These are phyloP conservation scores for Dichotomopilus funicola DNA, from an alignment of 2,329 filamentous ascomycete species.

Conservation along the genomic window DNA sequence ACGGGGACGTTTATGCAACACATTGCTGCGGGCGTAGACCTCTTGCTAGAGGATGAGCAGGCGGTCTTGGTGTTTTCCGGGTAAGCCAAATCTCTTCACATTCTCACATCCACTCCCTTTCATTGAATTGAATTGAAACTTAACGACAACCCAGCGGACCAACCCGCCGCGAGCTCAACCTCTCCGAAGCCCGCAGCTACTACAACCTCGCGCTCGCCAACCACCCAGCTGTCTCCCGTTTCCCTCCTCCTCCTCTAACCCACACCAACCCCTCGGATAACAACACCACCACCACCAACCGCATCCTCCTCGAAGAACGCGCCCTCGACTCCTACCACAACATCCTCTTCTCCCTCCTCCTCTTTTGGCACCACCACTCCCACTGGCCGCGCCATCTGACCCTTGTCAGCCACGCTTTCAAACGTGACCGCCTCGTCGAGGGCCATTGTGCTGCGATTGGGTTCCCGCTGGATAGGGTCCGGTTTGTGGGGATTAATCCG, in stretches of 20 bases:
- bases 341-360: slow-evolving; percentile 63
- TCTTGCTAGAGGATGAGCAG: slow-evolving; percentile 39
- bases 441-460: slow-evolving; percentile 59
- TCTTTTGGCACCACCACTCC: slow-evolving; percentile 46
- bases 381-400: slow-evolving; percentile 53
- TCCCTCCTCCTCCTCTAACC: background rate
- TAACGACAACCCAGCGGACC: slow-evolving; percentile 43
- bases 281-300: slow-evolving; percentile 16
- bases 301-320: slow-evolving; percentile 57
- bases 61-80: slow-evolving; percentile 66
- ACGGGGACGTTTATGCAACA: slow-evolving; percentile 75
- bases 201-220: slow-evolving; percentile 44
- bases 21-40: slow-evolving; percentile 56
- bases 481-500: slow-evolving; percentile 60
- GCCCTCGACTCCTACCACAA: slow-evolving; percentile 86
- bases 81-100: slow-evolving; percentile 42
- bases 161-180: slow-evolving; percentile 50
- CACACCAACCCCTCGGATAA: background rate
- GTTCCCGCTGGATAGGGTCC: slow-evolving; percentile 40
- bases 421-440: slow-evolving; percentile 54
- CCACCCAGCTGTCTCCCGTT: slow-evolving; percentile 31
- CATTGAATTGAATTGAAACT: background rate
- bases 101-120: background rate
- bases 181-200: slow-evolving; percentile 61
- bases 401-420: slow-evolving; percentile 65